Conservation (phyloP, 2,329 filamentous ascomycete species). For the Endocalyx cinctus region DNA sequence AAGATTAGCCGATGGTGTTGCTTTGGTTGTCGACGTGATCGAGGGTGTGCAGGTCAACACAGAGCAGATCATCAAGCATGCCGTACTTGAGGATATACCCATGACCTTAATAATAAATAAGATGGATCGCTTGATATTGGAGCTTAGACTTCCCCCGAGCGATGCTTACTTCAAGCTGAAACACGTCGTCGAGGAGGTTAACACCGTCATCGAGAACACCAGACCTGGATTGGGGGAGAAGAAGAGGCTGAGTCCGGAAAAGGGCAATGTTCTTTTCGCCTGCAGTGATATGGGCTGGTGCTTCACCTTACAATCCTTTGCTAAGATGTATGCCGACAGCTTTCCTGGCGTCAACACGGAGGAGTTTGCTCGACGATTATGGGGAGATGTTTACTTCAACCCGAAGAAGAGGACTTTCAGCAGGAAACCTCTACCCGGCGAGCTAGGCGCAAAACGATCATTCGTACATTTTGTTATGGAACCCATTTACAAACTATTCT, state of each 20-base stretch:
- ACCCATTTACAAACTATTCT: slow-evolving; percentile 96
- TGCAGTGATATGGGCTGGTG: slow-evolving; percentile 95
- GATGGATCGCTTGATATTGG: slow-evolving; percentile 90
- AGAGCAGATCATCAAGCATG: slow-evolving; percentile 95
- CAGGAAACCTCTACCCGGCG: slow-evolving; percentile 64
- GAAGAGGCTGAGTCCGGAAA: slow-evolving; percentile 84
- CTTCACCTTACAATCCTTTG: slow-evolving; percentile 90
- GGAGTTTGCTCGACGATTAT: slow-evolving; percentile 81
- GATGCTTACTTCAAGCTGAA: slow-evolving; percentile 99
- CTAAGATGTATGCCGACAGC: slow-evolving; percentile 90
- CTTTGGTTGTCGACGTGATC: slow-evolving; percentile 90
- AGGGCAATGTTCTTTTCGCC: slow-evolving; percentile 96
- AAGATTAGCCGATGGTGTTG: slow-evolving; percentile 84
- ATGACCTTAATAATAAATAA: slow-evolving; percentile 93
- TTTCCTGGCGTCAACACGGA: slow-evolving; percentile 76
- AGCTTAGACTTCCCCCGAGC: slow-evolving; percentile 87
- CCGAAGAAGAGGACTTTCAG: slow-evolving; percentile 86
- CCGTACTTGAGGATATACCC: slow-evolving; percentile 82
- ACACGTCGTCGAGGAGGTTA: slow-evolving; percentile 97
- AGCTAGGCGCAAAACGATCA: slow-evolving; percentile 74
- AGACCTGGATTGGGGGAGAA: slow-evolving; percentile 75
- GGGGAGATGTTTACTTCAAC: slow-evolving; percentile 97
- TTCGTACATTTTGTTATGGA: slow-evolving; percentile 95
- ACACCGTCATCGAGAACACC: slow-evolving; percentile 87
- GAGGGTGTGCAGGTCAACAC: slow-evolving; percentile 99